Base-by-base conservation (phyloP, 2,329 filamentous ascomycete genomes). In the Diatrype stigma region DNA sequence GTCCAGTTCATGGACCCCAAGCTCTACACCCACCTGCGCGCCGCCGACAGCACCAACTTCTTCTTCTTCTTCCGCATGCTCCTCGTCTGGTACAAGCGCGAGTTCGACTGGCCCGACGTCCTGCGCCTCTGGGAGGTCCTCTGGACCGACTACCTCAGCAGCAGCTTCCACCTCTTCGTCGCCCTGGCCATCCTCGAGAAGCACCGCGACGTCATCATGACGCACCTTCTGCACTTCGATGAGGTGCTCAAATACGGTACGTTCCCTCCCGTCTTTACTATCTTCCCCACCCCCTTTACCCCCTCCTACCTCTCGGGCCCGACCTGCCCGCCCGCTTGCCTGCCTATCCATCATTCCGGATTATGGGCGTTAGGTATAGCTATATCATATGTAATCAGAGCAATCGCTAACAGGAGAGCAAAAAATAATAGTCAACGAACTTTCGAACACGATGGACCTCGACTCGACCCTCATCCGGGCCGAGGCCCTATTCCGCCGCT, bases 41-140 rank as follows among this genome's bases (percentile, higher is more conserved):
- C 82, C 16, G 89, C 92, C 19, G 95, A 99, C 63, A 95, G 89
- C 63, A 99, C 94, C 22, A 99, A 99, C 69, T 99, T 99, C 71
- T 99, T 99, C 73, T 99, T 99, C 76, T 97, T 99, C 77, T 99
- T 97, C 82, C 89, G 94, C 53, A 97, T 97, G 94, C 78, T 99
- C 32, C 78, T 99, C 1, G 94, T 99, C 10, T 99, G 94, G 94
- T 99, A 94, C 71, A 99, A 99, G 76, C 87, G 94, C 45, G 94
- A 99, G 70, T 99, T 99, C 62, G 81, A 84, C 59, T 99, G 93
- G 90, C 69, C 80, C 45, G 91, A 97, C 63, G 84, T 96, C 11
- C 74, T 97, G 32, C 82, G 89, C 17, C 74, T 99, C 3, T 99
- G 94, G 94, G 94, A 99, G 70, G 79, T 82, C 0, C 73, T 97